Conservation (phyloP, 108 stramenopile species). For the Aurantiochytrium sp. region DNA sequence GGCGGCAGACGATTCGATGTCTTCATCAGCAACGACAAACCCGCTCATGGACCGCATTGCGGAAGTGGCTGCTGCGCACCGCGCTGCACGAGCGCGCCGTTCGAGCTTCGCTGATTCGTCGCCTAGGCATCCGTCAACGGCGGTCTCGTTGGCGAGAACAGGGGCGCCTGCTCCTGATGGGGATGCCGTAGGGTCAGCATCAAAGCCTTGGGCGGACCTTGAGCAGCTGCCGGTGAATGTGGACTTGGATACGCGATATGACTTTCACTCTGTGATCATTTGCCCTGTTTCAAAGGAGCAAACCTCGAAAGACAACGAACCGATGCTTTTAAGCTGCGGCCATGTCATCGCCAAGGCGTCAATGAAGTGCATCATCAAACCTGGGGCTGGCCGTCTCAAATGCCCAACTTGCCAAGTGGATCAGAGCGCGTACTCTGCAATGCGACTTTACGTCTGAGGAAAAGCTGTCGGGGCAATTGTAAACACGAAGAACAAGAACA, state of each 20-base stretch:
- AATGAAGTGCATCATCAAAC: not conserved
- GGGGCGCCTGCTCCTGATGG: not conserved
- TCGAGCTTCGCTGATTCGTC: no score
- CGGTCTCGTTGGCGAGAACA: no score
- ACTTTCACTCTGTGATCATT: not conserved
- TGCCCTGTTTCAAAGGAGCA: not conserved
- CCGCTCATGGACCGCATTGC: not conserved
- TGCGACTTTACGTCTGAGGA: not conserved
- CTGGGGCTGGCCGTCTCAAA: not conserved
- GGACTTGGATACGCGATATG: not conserved
- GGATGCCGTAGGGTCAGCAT: not conserved
- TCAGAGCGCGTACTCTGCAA: not conserved
- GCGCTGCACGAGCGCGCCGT: not conserved
- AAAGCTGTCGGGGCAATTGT: no score
- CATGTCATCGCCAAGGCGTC: not conserved
- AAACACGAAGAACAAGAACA: no score
- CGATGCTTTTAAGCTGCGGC: not conserved
- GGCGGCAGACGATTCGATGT: not conserved
- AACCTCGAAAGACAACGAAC: not conserved
- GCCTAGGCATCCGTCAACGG: no score
- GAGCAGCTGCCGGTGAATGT: not conserved
- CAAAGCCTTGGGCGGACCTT: not conserved
- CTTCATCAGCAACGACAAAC: no score
- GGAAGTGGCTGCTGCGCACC: not conserved
- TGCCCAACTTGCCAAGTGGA: not conserved